Evolutionary conservation across 2,329 filamentous ascomycete species (phyloP), one percentile per base, ranked within the genome.

Genomic region (Clonostachys rosea): DNA sequence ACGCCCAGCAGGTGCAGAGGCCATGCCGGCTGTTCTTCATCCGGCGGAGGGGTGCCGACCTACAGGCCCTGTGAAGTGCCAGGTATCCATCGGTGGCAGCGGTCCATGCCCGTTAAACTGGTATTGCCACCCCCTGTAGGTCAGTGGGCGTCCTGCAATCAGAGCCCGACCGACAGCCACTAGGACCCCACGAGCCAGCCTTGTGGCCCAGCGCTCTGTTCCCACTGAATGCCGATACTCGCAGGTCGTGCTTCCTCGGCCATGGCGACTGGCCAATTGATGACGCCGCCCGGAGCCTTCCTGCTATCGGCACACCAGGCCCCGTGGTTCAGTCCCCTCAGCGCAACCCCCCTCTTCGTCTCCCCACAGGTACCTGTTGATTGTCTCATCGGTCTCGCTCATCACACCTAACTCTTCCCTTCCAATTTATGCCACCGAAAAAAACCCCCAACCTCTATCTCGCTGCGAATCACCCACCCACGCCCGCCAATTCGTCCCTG

Each of bases 401-500:
- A 39, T 39, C 14, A 39, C 36, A 39, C 34, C 36, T 30, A 43
- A 39, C 44, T 43, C 40, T 49, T 30, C 37, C 36, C 42, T 40
- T 34, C 40, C 41, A 33, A 36, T 17, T 20, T 18, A 18, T 40
- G 40, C 44, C 44, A 47, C 14, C 36, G 7, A 18, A n/a, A 44
- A 39, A 40, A 44, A 34, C 40, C 46, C 46, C 42, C 47, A 48
- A 8, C 47, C 47, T 48, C 35, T 39, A 36, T 41, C 46, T 34
- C 39, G 12, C 49, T 46, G 56, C 60, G 59, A 62, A 62, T 60
- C 59, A 61, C 55, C 59, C 58, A 52, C 57, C 59, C 59, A 54
- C 56, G 53, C 57, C 44, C 45, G 46, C 42, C 40, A 33, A 37
- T 33, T 45, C 45, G 41, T 43, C 50, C 41, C 9, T 30, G 24